Conservation (phyloP, 352 stramenopile species). For the Phytophthora chlamydospora region DNA sequence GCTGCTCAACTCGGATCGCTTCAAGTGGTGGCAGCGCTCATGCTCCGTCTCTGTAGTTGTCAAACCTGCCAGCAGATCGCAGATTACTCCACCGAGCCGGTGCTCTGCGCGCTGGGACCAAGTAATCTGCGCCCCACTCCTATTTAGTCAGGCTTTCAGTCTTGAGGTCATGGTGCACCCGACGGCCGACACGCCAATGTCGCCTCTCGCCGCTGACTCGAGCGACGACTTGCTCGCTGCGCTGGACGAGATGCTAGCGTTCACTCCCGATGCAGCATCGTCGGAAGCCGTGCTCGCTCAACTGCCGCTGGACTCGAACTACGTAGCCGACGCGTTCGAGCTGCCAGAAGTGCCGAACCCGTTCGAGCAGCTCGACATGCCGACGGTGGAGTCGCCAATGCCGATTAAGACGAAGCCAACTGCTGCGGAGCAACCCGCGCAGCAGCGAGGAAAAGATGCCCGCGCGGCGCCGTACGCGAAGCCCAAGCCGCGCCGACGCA, state of each 20-base stretch:
- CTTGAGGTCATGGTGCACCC: neutral
- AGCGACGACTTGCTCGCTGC: conserved; percentile 34
- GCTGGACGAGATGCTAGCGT: conserved; percentile 35
- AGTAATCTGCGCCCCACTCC: no score
- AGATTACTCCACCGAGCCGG: conserved; percentile 1
- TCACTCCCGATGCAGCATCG: conserved; percentile 15
- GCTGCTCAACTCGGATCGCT: neutral
- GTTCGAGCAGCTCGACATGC: conserved; percentile 17
- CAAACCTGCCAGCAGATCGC: neutral
- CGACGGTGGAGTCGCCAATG: conserved; percentile 2
- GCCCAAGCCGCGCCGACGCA: conserved; percentile 31
- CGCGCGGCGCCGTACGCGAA: conserved; percentile 23
- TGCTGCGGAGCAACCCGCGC: conserved; percentile 1
- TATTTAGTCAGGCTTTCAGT: no score
- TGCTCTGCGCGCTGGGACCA: neutral
- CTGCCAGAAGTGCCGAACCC: conserved; percentile 27
- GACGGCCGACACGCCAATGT: conserved; percentile 14
- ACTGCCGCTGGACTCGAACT: conserved; percentile 16
- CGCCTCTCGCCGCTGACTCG: conserved; percentile 14
- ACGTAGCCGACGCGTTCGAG: conserved; percentile 22
- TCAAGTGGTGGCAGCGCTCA: conserved; percentile 6
- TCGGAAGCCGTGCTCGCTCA: neutral
- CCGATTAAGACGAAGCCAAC: neutral
- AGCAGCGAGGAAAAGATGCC: conserved; percentile 24
- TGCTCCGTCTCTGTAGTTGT: neutral